These are phyloP conservation scores for Penicillium daleae DNA, from an alignment of 495 filamentous ascomycete genomes.

Conservation along the genomic window DNA sequence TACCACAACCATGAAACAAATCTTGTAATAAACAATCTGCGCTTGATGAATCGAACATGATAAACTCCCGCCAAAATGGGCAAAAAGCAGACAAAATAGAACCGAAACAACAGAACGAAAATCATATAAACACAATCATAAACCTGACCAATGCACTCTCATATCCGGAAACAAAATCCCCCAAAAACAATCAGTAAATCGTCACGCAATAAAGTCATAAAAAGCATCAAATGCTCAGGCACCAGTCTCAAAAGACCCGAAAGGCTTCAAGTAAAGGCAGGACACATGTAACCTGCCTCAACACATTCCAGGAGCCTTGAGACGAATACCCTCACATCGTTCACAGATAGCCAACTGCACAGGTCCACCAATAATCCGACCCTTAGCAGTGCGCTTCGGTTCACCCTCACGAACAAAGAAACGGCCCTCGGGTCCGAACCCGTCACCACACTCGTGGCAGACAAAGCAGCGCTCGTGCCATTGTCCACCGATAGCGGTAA, in stretches of 20 bases:
- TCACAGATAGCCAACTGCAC: conserved; percentile 63
- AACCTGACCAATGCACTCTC: conserved; percentile 17
- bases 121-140: conserved; percentile 15
- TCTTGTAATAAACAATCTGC: conserved; percentile 7
- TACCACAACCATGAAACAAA: conserved; percentile 14
- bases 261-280: background rate
- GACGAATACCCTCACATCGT: conserved; percentile 62
- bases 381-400: conserved; percentile 54
- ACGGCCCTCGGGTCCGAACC: conserved; percentile 61
- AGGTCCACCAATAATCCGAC: conserved; percentile 51
- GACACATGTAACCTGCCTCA: conserved; percentile 3
- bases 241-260: background rate
- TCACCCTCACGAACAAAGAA: conserved; percentile 66
- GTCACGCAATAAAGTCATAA: conserved; percentile 31
- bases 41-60: conserved; percentile 7
- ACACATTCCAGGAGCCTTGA: conserved; percentile 56
- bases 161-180: conserved; percentile 13
- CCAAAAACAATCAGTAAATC: conserved; percentile 24
- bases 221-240: conserved; percentile 3
- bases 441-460: conserved; percentile 70
- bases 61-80: background rate
- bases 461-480: conserved; percentile 94
- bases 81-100: conserved; percentile 11
- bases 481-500: conserved; percentile 84
- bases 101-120: conserved; percentile 5